Evolutionary conservation across 2,329 filamentous ascomycete genomes (phyloP), one percentile per base, ranked within the genome.

Genomic region (Colletotrichum godetiae): DNA sequence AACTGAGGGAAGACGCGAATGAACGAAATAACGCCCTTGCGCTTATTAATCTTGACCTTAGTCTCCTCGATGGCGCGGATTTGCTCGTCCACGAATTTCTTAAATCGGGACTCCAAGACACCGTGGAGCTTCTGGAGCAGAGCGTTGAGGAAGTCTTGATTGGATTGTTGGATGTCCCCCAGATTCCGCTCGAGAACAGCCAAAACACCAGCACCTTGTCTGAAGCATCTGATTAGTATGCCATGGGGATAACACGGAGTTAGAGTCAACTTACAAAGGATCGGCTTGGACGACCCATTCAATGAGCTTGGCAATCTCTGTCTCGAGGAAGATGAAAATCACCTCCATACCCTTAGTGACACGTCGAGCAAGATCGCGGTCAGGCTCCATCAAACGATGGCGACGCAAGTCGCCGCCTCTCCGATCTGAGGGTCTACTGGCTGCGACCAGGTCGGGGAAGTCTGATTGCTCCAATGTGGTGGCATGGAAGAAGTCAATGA

Each of bases 11-110:
- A 98, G 53, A 96, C 93, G 76, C 94, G 94, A 86, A 98, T 96
- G 82, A 98, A 98, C 19, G 92, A 92, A 78, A 98, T 98, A 69
- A 99, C 94, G 12, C 97, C 96, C 85, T 97, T 98, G 77, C 97
- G 93, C 87, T 98, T 98, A 87, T 98, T 98, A 84, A 98, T 95
- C 86, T 98, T 98, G 82, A 99, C 96, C 84, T 98, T 98, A 52
- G 95, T 98, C 74, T 98, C 97, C 83, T 98, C 97, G 75, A 98
- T 98, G 5, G 95, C 95, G 31, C 94, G 94, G 72, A 98, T 93
- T 81, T 99, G 97, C 76, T 98, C 95, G 76, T 98, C 96, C 10
- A 98, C 91, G 78, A 98, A 98, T 75, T 94, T 95, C 74, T 89
- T 92, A 85, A 98, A 98, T 3, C 94, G 90, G 2, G 90, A 89